A percentile compares a stretch with the other conserved stretches of the same genome.
Evolutionary conservation across 805 yeast species (phyloP).

Genomic region (Aciculoconidium aculeatum): DNA sequence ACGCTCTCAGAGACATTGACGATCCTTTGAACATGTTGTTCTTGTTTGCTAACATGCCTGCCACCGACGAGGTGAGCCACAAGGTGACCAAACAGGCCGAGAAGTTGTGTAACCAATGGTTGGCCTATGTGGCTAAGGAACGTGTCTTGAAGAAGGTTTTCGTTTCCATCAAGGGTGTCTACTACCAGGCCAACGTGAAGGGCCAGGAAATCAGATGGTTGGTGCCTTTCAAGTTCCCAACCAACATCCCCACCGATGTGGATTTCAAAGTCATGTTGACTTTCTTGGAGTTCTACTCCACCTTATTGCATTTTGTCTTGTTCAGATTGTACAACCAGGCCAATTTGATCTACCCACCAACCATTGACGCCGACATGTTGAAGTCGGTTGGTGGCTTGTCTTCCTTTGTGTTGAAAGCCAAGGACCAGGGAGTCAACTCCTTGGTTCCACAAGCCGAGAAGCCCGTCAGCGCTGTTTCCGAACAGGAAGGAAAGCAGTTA

Average conservation of each 20-base stretch:
- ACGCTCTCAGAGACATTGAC: conserved; percentile 88
- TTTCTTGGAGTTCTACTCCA: conserved; percentile 91
- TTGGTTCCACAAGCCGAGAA: conserved; percentile 30
- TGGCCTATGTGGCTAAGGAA: conserved; percentile 86
- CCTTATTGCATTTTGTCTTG: conserved; percentile 81
- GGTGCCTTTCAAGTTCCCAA: conserved; percentile 95
- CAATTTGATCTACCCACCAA: conserved; percentile 88
- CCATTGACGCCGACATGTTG: conserved; percentile 61
- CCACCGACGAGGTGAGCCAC: conserved; percentile 75
- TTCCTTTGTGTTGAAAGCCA: conserved; percentile 67
- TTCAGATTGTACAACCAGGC: conserved; percentile 81
- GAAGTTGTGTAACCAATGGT: conserved; percentile 86
- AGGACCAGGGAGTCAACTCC: conserved; percentile 28
- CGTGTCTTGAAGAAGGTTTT: conserved; percentile 79
- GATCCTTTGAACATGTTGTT: conserved; percentile 95
- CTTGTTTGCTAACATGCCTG: conserved; percentile 90
- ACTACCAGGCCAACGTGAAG: conserved; percentile 81
- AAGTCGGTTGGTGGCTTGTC: conserved; percentile 88
- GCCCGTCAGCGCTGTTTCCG: conserved; percentile 14
- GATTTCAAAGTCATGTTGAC: conserved; percentile 97
- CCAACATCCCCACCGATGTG: conserved; percentile 86
- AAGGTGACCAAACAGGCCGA: conserved; percentile 85
- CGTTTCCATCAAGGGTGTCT: conserved; percentile 95
- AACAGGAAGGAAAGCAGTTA: conserved; percentile 30
- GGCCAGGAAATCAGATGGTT: conserved; percentile 96